Conservation (phyloP, 1,284 basidiomycete genomes). For the Ceratobasidium sp. region DNA sequence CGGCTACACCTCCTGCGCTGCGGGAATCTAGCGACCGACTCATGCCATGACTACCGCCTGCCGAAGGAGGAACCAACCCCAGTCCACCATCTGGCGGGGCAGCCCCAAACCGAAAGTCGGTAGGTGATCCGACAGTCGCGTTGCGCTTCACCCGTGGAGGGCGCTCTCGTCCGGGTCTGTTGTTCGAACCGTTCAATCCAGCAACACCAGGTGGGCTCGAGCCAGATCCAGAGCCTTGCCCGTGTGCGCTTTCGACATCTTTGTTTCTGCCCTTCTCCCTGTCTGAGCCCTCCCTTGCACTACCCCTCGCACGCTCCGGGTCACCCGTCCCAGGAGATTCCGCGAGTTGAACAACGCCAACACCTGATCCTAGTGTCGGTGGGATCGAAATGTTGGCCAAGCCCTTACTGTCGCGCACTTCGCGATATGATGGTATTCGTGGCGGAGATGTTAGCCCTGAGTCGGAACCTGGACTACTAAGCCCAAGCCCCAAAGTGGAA, state of each 20-base stretch:
- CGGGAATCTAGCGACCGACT: slow-evolving; percentile 35
- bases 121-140: slow-evolving; percentile 36
- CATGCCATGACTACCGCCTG: slow-evolving; percentile 17
- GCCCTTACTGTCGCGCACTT: slow-evolving; percentile 38
- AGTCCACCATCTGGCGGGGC: slow-evolving; percentile 35
- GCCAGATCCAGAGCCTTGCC: slow-evolving; percentile 18
- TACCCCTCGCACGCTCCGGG: background rate
- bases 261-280: background rate
- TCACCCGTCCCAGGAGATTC: slow-evolving; percentile 11
- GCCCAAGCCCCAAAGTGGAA: background rate
- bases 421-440: slow-evolving; percentile 36
- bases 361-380: background rate
- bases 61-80: slow-evolving; percentile 18
- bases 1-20: background rate
- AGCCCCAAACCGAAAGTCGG: slow-evolving; percentile 31
- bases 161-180: slow-evolving; percentile 8
- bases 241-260: slow-evolving; percentile 1
- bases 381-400: slow-evolving; percentile 39
- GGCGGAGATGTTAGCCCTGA: slow-evolving; percentile 20
- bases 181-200: background rate
- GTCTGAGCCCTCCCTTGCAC: background rate
- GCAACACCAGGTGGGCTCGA: slow-evolving; percentile 11
- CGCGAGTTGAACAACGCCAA: slow-evolving; percentile 27
- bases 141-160: slow-evolving; percentile 24
- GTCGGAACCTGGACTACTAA: background rate